These are phyloP conservation scores for Barnettozyma vustinii DNA, from an alignment of 805 yeast genomes.

Conservation along the genomic window DNA sequence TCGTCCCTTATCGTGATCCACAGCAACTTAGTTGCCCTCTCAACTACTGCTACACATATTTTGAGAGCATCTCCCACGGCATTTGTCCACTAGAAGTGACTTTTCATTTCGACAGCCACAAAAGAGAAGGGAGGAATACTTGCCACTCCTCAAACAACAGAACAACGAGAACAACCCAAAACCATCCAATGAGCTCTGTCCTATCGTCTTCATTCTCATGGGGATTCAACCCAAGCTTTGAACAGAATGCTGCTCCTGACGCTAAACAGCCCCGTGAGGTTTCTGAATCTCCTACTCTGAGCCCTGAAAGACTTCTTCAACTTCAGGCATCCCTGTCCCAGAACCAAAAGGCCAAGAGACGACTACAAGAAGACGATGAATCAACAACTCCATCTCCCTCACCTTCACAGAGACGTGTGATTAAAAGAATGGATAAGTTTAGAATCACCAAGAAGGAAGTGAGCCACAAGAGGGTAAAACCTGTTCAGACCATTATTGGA, in stretches of 20 bases:
- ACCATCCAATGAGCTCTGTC: constrained; percentile 14
- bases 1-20: neutral
- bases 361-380: constrained; percentile 14
- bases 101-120: neutral
- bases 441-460: constrained; percentile 10
- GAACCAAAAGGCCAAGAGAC: constrained; percentile 11
- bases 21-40: neutral
- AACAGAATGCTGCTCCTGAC: constrained; percentile 7
- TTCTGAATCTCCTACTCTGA: neutral
- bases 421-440: constrained; percentile 11
- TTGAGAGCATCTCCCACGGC: constrained; percentile 18
- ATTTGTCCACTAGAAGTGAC: constrained; percentile 2
- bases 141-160: neutral
- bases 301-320: constrained; percentile 5
- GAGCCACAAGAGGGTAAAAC: constrained; percentile 25
- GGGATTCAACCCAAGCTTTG: constrained; percentile 24
- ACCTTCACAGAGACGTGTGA: neutral
- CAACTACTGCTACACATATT: neutral
- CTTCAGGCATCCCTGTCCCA: constrained; percentile 3
- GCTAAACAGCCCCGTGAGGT: neutral
- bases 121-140: neutral
- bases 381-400: constrained; percentile 3
- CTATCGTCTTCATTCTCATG: constrained; percentile 21
- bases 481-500: constrained; percentile 36
- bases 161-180: neutral